A percentile compares a stretch with the other conserved stretches of the same genome.
phyloP scores from a whole-genome alignment of 352 stramenopile genomes.

The Phytophthora rubi region DNA sequence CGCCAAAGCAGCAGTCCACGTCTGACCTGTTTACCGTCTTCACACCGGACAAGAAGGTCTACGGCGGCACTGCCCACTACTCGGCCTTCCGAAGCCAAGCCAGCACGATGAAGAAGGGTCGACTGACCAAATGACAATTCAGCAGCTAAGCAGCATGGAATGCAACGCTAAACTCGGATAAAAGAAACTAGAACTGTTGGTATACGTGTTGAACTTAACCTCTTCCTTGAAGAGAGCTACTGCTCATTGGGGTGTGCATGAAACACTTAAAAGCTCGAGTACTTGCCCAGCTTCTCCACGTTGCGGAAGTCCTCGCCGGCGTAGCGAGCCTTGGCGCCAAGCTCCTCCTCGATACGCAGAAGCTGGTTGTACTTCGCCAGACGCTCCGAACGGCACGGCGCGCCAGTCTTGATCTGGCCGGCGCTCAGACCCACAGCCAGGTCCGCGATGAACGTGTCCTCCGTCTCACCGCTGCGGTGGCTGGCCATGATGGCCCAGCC shows the following conservation, averaged over 20 bases:
- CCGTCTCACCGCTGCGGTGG: constrained; percentile 99
- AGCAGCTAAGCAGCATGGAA: neutral
- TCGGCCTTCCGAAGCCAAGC: constrained; percentile 68
- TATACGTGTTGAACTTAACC: constrained; percentile 33
- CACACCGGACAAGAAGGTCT: constrained; percentile 71
- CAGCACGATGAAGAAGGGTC: constrained; percentile 80
- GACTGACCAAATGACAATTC: constrained; percentile 57
- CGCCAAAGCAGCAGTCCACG: constrained; percentile 58
- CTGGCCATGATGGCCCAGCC: constrained; percentile 99
- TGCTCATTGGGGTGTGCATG: constrained; percentile 15
- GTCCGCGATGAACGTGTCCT: constrained; percentile 99
- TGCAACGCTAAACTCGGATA: constrained; percentile 3
- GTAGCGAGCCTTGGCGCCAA: constrained; percentile 80
- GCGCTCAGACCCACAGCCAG: constrained; percentile 98
- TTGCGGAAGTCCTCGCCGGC: constrained; percentile 77
- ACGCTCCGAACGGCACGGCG: constrained; percentile 97
- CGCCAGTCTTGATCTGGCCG: constrained; percentile 99
- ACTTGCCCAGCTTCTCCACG: no score
- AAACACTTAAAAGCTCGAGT: no score
- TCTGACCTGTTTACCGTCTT: constrained; percentile 71
- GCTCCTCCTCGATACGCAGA: constrained; percentile 98
- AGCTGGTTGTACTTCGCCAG: constrained; percentile 99
- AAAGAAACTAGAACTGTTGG: constrained; percentile 25
- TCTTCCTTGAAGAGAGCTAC: constrained; percentile 7
- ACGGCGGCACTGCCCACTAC: constrained; percentile 80